These are phyloP conservation scores for Trifolium repens DNA, from an alignment of 306 rosid species.

Conservation along the genomic window DNA sequence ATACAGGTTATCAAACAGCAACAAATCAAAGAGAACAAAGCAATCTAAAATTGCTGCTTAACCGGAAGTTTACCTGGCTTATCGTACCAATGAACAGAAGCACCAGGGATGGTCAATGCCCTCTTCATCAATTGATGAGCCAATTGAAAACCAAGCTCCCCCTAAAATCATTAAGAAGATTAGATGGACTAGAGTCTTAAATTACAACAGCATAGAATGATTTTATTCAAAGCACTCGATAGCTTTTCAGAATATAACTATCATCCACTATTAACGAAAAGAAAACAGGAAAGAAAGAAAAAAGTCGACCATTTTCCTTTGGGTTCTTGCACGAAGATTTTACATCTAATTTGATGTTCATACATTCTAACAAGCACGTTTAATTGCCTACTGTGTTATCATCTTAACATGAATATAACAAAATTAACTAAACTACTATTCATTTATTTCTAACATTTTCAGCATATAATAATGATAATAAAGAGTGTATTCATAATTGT, in stretches of 20 bases:
- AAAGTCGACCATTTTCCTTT: neutral
- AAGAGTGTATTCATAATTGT: constrained; percentile 8
- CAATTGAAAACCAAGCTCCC: constrained; percentile 72
- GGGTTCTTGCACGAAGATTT: constrained; percentile 7
- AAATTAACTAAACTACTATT: neutral
- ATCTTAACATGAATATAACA: neutral
- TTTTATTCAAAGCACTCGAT: constrained; percentile 7
- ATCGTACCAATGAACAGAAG: constrained; percentile 93
- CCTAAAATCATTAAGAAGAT: constrained; percentile 53
- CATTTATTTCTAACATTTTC: constrained; percentile 4
- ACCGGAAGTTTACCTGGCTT: constrained; percentile 74
- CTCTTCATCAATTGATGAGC: constrained; percentile 75
- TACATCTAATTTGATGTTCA: constrained; percentile 21
- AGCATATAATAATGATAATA: neutral
- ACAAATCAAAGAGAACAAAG: constrained; percentile 12
- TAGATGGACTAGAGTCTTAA: constrained; percentile 23
- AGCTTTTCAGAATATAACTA: constrained; percentile 4
- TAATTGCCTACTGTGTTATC: neutral
- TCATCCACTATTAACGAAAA: constrained; percentile 26
- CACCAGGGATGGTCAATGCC: constrained; percentile 69
- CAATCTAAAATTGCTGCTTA: constrained; percentile 17
- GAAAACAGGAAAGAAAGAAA: neutral
- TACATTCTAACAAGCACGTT: constrained; percentile 9
- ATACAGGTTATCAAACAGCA: constrained; percentile 15
- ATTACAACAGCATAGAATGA: constrained; percentile 14